Conservation (phyloP, 2,329 filamentous ascomycete genomes). For the Aspergillus sp. region DNA sequence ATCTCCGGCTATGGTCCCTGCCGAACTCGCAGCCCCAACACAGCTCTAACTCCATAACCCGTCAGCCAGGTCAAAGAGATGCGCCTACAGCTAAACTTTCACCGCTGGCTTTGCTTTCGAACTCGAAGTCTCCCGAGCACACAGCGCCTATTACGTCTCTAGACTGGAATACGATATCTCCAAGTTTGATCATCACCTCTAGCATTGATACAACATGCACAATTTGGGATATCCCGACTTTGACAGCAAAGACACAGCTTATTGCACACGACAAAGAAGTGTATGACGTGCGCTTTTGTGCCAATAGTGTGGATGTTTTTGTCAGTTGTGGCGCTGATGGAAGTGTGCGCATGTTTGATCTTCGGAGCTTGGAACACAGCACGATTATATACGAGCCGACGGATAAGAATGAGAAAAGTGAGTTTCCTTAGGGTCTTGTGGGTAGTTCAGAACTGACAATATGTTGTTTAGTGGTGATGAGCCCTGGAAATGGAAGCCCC, state of each 20-base stretch:
- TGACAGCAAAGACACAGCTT: conserved; percentile 96
- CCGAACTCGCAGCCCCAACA: conserved; percentile 63
- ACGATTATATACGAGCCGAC: conserved; percentile 99
- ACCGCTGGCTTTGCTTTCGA: conserved; percentile 87
- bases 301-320: conserved; percentile 97
- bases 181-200: conserved; percentile 95
- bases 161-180: conserved; percentile 97
- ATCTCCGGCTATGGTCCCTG: conserved; percentile 89
- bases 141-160: conserved; percentile 94
- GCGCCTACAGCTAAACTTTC: conserved; percentile 77
- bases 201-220: conserved; percentile 99
- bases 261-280: conserved; percentile 99
- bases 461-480: conserved; percentile 38
- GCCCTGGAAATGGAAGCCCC: conserved; percentile 63
- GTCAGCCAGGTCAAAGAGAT: conserved; percentile 62
- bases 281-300: conserved; percentile 97
- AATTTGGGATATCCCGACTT: conserved; percentile 97
- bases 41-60: conserved; percentile 67
- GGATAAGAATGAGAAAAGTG: conserved; percentile 73
- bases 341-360: conserved; percentile 97
- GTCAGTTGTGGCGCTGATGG: conserved; percentile 97
- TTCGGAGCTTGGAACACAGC: conserved; percentile 93
- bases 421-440: conserved; percentile 16
- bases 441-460: background rate
- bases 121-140: conserved; percentile 97